Evolutionary conservation across 192 early-diverging fungal species (phyloP), one percentile per base, ranked within the genome.

Genomic region (Entomortierella beljakovae): DNA sequence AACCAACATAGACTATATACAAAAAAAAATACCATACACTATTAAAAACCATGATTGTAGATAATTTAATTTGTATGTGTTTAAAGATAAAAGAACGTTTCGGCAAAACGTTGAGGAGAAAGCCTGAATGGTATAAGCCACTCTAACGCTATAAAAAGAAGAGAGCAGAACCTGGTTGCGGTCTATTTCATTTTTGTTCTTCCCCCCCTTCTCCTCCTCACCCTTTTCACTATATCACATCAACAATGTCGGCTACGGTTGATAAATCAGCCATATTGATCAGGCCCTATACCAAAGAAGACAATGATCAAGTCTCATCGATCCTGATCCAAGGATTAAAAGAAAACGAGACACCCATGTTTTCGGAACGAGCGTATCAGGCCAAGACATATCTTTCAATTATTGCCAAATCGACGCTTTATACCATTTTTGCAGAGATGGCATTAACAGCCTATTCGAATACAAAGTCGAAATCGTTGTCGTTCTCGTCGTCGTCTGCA

Each of bases 271-370:
- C 49, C 9, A 70, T 79, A 32, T 57, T 35, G 55, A 61, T 70
- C 68, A 28, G 75, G 46, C 68, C 75, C 9, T 79, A 70, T 18
- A 37, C 6, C 49, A 26, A 35, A 22, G 61, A 64, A 7, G 75
- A 79, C 37, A 2, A 63, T 8, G 75, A 70, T 11, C 75, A 79
- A 50, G 75, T 79, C 57, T 11, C 50, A 18, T n/a, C 48, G 37
- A 65, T 64, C 50, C 55, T 79, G 3, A 6, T 61, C 26, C 10
- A 15, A 2, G 75, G 75, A 2, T 65, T 70, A 50, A 25, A 28
- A 0, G 5, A 48, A 31, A 7, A 28, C 50, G 35, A 69, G 23
- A 29, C 43, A 40, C 23, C 29, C n/a, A n/a, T n/a, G n/a, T n/a
- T n/a, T n/a, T n/a, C n/a, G n/a, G n/a, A n/a, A n/a, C n/a, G n/a